phyloP scores from a whole-genome alignment of 768 basidiomycete genomes.

The Podaxis sp. region DNA sequence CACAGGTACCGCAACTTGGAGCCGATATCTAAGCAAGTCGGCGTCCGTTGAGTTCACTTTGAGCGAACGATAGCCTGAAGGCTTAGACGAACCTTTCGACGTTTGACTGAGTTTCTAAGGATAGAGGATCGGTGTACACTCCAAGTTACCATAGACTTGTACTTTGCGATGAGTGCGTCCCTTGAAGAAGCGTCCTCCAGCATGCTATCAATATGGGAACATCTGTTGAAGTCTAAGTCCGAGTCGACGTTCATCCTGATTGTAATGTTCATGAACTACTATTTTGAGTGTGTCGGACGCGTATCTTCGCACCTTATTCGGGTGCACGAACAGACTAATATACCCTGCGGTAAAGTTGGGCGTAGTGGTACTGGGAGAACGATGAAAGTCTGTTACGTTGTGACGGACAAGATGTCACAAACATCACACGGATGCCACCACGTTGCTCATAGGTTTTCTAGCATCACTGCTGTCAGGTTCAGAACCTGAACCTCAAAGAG shows the following conservation, averaged over 20 bases:
- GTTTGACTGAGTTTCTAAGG: conserved; percentile 52
- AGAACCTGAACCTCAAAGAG: too few species aligned
- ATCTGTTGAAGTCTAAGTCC: background rate
- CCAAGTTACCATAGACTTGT: conserved; percentile 57
- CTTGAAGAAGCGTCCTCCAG: background rate
- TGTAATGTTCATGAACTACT: background rate
- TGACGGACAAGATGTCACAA: too few species aligned
- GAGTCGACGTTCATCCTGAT: conserved; percentile 6
- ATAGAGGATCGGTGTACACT: conserved; percentile 45
- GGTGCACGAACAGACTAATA: too few species aligned
- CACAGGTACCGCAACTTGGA: conserved; percentile 67
- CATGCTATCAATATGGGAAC: background rate
- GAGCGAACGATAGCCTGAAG: background rate
- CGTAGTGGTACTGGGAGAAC: background rate
- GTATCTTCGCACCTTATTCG: background rate
- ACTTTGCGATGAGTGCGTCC: conserved; percentile 39
- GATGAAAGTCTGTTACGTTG: too few species aligned
- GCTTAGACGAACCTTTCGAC: conserved; percentile 55
- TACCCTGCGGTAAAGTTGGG: too few species aligned
- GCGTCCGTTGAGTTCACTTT: background rate
- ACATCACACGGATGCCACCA: too few species aligned
- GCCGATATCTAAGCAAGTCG: conserved; percentile 35
- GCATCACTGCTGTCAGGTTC: too few species aligned
- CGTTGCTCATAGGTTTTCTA: too few species aligned
- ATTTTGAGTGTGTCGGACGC: background rate